These are phyloP conservation scores for Auricularia auricula-judae DNA, from an alignment of 768 basidiomycete species.

Conservation along the genomic window DNA sequence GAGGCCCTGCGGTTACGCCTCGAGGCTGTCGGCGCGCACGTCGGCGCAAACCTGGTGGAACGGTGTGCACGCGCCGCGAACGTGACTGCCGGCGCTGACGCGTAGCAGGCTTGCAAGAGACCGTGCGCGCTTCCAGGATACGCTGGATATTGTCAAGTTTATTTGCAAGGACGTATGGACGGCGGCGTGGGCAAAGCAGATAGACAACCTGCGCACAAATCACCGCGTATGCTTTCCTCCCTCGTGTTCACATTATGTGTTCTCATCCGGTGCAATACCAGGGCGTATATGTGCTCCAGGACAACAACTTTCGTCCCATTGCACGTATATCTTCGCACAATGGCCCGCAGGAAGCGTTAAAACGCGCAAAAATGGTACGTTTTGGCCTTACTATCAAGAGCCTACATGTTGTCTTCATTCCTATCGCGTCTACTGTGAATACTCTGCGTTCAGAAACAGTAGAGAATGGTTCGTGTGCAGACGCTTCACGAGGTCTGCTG, in stretches of 20 bases:
- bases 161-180: constrained; percentile 95
- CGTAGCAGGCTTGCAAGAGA: constrained; percentile 59
- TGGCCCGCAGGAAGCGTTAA: constrained; percentile 62
- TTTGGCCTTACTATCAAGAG: background rate
- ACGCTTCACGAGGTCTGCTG: too few relatives aligned
- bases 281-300: constrained; percentile 92
- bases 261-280: constrained; percentile 18
- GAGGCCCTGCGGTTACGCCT: constrained; percentile 57
- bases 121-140: constrained; percentile 63
- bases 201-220: constrained; percentile 91
- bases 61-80: constrained; percentile 36
- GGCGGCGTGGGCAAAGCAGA: constrained; percentile 87
- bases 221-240: constrained; percentile 52
- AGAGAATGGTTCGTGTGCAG: too few relatives aligned
- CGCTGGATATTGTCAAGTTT: constrained; percentile 87
- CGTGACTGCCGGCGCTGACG: background rate
- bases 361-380: constrained; percentile 58
- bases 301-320: constrained; percentile 82
- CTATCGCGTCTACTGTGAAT: too few relatives aligned
- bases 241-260: background rate
- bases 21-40: constrained; percentile 76
- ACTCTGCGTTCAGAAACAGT: too few relatives aligned
- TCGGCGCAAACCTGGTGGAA: constrained; percentile 80
- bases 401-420: background rate
- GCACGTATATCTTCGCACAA: constrained; percentile 71